phyloP scores from a whole-genome alignment of 352 stramenopile genomes.

The Phytophthora meadii region DNA sequence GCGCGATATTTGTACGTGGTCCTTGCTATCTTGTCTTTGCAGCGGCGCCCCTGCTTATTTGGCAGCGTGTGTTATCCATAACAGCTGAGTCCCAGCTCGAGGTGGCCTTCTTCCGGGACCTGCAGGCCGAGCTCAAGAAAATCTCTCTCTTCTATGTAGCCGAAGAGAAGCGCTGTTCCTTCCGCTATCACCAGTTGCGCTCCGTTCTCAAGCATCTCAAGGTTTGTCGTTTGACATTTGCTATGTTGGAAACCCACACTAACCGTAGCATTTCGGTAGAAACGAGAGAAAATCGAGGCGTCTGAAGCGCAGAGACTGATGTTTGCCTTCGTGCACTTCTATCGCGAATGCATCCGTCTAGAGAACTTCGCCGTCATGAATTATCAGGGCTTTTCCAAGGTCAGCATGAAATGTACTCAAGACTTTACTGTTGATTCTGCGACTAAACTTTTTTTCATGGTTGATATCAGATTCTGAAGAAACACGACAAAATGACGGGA shows the following conservation, averaged over 20 bases:
- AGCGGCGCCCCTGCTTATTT: neutral
- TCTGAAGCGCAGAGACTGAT: constrained; percentile 77
- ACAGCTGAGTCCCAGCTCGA: constrained; percentile 73
- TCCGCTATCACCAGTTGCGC: constrained; percentile 76
- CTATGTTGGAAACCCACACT: neutral
- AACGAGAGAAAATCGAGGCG: constrained; percentile 49
- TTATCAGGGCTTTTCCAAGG: constrained; percentile 88
- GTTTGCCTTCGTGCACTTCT: constrained; percentile 87
- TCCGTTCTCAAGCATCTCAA: constrained; percentile 75
- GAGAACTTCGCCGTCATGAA: constrained; percentile 89
- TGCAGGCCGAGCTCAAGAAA: constrained; percentile 81
- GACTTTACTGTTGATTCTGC: neutral
- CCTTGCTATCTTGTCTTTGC: neutral
- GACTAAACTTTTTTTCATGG: constrained; percentile 7
- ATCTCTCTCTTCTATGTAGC: constrained; percentile 80
- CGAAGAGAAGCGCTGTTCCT: constrained; percentile 78
- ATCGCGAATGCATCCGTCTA: constrained; percentile 79
- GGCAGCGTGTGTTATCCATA: neutral
- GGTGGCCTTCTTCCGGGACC: constrained; percentile 81
- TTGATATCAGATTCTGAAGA: constrained; percentile 73
- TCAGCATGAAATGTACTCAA: constrained; percentile 12
- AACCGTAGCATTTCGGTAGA: constrained; percentile 24
- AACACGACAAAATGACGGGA: constrained; percentile 88
- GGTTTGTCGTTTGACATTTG: constrained; percentile 21
- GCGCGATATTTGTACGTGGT: constrained; percentile 56